phyloP scores from a whole-genome alignment of 139 green algal genomes.

The Chlorella sp. region DNA sequence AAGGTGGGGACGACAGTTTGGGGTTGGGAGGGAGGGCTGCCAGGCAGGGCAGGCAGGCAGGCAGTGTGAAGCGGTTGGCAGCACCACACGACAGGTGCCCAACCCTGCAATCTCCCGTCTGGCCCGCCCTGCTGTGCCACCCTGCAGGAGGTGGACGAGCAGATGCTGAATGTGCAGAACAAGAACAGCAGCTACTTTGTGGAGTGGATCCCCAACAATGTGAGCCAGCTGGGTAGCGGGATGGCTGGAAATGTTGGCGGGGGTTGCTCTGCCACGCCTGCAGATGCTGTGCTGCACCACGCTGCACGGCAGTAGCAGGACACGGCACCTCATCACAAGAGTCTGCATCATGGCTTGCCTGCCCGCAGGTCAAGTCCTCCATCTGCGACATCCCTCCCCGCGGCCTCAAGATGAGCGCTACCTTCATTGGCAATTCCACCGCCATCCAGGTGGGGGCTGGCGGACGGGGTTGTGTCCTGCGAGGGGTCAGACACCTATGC shows the following conservation, averaged over 20 bases:
- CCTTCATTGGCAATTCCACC: conserved; percentile 97
- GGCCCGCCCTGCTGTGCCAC: neutral
- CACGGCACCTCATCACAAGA: too few species aligned
- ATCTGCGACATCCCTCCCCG: conserved; percentile 97
- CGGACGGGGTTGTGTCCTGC: too few species aligned
- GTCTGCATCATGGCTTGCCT: neutral
- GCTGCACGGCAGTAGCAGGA: too few species aligned
- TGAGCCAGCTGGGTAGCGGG: conserved; percentile 41
- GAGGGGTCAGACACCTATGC: too few species aligned
- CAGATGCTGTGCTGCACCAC: too few species aligned
- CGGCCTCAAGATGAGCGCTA: conserved; percentile 97
- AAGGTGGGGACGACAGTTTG: too few species aligned
- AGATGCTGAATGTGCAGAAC: conserved; percentile 99
- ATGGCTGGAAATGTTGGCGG: neutral
- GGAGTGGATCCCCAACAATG: conserved; percentile 99
- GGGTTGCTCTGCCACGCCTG: neutral
- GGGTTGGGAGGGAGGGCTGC: neutral
- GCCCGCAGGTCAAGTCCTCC: conserved; percentile 79
- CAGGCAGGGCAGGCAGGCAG: too few species aligned
- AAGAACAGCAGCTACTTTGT: conserved; percentile 99
- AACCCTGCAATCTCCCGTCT: neutral
- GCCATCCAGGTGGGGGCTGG: conserved; percentile 77
- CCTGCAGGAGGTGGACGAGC: conserved; percentile 93
- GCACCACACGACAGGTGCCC: too few species aligned
- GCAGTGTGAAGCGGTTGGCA: too few species aligned